Conservation (phyloP, 805 yeast species). For the Isabelozyma pseudorhagii region DNA sequence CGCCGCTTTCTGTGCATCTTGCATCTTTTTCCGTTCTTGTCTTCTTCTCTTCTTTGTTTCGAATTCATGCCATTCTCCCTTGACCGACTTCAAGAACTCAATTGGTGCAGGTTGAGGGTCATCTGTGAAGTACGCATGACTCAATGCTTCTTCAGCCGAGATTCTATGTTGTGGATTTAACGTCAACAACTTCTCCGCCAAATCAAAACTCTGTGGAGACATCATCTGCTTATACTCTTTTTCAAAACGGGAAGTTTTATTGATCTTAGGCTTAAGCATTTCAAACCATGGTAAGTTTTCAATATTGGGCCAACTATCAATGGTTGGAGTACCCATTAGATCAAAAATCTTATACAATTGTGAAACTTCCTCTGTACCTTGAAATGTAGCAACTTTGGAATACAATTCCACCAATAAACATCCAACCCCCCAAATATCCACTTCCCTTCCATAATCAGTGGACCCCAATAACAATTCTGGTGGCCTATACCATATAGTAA, state of each 20-base stretch:
- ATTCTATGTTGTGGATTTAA: conserved; percentile 70
- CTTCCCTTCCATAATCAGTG: conserved; percentile 84
- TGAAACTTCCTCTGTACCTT: conserved; percentile 84
- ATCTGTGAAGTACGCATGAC: conserved; percentile 63
- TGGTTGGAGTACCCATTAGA: conserved; percentile 82
- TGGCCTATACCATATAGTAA: conserved; percentile 96
- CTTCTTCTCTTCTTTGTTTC: conserved; percentile 82
- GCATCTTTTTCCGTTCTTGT: conserved; percentile 39
- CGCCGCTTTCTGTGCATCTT: conserved; percentile 21
- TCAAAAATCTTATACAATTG: conserved; percentile 76
- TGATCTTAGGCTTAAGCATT: conserved; percentile 60
- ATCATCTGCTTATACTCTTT: conserved; percentile 38
- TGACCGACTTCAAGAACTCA: conserved; percentile 48
- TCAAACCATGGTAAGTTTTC: conserved; percentile 89
- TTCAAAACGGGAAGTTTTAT: conserved; percentile 26
- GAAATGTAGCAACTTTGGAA: conserved; percentile 72
- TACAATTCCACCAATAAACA: conserved; percentile 84
- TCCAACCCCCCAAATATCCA: conserved; percentile 97
- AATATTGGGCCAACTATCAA: conserved; percentile 73
- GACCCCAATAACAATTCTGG: conserved; percentile 91
- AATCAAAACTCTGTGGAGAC: conserved; percentile 53
- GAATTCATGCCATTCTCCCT: conserved; percentile 95
- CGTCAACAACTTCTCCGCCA: conserved; percentile 60
- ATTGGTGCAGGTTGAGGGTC: conserved; percentile 66
- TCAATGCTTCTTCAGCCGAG: conserved; percentile 66